phyloP scores from a whole-genome alignment of 106 monocot species.

The Apostasia ramifera region DNA sequence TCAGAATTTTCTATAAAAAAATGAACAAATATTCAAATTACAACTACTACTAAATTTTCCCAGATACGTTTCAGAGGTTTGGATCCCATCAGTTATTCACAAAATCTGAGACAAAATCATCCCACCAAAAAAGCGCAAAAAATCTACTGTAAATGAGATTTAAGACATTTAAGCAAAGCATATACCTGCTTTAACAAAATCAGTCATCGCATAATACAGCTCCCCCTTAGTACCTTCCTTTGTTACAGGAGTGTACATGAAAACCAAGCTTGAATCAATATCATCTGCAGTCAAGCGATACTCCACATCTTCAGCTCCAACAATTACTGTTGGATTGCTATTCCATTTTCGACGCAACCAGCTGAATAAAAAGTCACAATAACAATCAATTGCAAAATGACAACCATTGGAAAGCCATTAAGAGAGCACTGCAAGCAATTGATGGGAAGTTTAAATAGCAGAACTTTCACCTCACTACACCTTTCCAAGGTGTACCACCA shows the following conservation, averaged over 20 bases:
- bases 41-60: too few species aligned
- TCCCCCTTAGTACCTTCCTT: slow-evolving; percentile 85
- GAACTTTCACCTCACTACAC: slow-evolving; percentile 63
- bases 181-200: slow-evolving; percentile 86
- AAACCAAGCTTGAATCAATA: slow-evolving; percentile 81
- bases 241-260: slow-evolving; percentile 89
- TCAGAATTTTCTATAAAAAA: too few species aligned
- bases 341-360: slow-evolving; percentile 96
- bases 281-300: slow-evolving; percentile 69
- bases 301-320: slow-evolving; percentile 79
- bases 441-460: background rate
- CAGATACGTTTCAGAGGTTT: too few species aligned
- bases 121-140: too few species aligned
- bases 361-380: slow-evolving; percentile 18
- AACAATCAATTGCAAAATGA: background rate
- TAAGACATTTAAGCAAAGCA: background rate
- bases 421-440: background rate
- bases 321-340: slow-evolving; percentile 59
- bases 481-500: slow-evolving; percentile 89
- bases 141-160: too few species aligned
- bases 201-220: slow-evolving; percentile 79
- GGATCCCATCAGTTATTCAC: too few species aligned
- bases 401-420: background rate
- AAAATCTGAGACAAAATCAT: too few species aligned
- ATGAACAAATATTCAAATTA: too few species aligned